phyloP scores from a whole-genome alignment of 2,329 filamentous ascomycete genomes.

The Ceratocystis cubensis region DNA sequence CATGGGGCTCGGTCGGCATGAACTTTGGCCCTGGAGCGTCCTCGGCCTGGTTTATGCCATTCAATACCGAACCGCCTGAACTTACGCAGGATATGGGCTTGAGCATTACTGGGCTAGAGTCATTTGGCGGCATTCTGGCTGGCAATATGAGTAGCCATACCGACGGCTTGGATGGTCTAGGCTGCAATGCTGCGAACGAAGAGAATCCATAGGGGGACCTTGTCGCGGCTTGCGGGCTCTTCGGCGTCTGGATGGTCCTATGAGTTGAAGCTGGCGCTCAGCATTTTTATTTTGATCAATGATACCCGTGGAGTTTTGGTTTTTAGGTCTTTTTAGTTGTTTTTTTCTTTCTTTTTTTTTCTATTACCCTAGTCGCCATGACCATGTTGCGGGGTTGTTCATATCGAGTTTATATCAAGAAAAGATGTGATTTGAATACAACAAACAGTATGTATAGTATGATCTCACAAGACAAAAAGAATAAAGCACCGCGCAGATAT shows the following conservation, averaged over 20 bases:
- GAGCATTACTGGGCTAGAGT: conserved; percentile 32
- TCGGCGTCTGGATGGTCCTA: background rate
- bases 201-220: background rate
- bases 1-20: background rate
- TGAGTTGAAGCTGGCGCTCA: background rate
- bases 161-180: conserved; percentile 27
- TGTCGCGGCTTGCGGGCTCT: background rate
- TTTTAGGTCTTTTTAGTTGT: background rate
- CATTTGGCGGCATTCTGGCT: conserved; percentile 39
- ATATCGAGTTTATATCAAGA: too few species aligned
- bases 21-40: conserved; percentile 35
- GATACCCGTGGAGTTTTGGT: conserved; percentile 3
- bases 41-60: conserved; percentile 83
- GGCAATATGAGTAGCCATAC: conserved; percentile 29
- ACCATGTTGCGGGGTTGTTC: too few species aligned
- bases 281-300: conserved; percentile 5
- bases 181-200: background rate
- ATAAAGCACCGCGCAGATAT: background rate
- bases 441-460: too few species aligned
- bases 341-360: background rate
- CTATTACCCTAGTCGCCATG: too few species aligned
- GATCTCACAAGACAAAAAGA: background rate
- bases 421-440: too few species aligned
- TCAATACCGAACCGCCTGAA: conserved; percentile 72
- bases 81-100: conserved; percentile 38